Evolutionary conservation across 2,329 filamentous ascomycete genomes (phyloP), one percentile per base, ranked within the genome.

Genomic region (Apiospora malaysiana): DNA sequence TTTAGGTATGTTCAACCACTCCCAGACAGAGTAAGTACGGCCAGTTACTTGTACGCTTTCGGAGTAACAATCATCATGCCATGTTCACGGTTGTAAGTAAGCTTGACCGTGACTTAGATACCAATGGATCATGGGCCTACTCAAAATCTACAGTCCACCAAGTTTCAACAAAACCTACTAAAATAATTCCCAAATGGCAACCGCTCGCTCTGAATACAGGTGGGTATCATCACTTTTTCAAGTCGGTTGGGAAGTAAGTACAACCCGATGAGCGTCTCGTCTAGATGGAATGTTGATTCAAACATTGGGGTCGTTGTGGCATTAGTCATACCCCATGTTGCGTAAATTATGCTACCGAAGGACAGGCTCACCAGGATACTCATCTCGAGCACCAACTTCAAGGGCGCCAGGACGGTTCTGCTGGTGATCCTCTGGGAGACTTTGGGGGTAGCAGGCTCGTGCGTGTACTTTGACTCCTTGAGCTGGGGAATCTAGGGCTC

Each of bases 271-370:
- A 66, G 47, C 10, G 59, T 45, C 46, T 72, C 70, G n/a, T 68
- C 25, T 18, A 72, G 47, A 18, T 43, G 46, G 27, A 72, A 72
- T 1, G 76, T 70, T 69, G 21, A 23, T 21, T 79, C 75, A 66
- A 83, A 78, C 5, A 79, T 46, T 2, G 74, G 74, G 0, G 81
- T 80, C 1, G 81, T 83, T 5, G 76, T 81, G 2, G 81, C 79
- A 4, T 80, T 82, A 7, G 83, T 78, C 82, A 84, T 83, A 9
- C 78, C 82, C 81, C 81, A 84, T 18, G 82, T 78, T 0, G 81
- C 78, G 46, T 65, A 72, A 12, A 70, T 42, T 16, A 72, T 27
- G 65, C 70, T 63, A 59, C 80, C 79, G 68, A 79, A 84, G 32
- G 82, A 71, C 2, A 84, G 71, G 18, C 78, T 79, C 46, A 81